These are phyloP conservation scores for Coprinopsis sp. DNA, from an alignment of 768 basidiomycete genomes.

Conservation along the genomic window DNA sequence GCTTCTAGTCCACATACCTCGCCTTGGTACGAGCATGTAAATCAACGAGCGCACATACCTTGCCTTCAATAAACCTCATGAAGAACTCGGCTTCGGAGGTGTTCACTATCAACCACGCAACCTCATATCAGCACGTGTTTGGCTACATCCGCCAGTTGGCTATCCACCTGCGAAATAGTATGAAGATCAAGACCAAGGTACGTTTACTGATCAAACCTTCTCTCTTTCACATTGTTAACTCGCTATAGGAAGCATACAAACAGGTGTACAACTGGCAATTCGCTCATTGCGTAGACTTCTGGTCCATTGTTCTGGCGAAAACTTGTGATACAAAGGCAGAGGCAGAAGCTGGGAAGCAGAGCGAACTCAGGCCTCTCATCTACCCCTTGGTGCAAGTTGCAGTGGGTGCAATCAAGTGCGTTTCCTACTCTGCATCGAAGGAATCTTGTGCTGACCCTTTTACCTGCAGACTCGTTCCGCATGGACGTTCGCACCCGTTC, in stretches of 20 bases:
- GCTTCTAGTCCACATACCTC: constrained; percentile 75
- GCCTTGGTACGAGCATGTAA: constrained; percentile 81
- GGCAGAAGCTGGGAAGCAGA: constrained; percentile 51
- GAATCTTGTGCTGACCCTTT: background rate
- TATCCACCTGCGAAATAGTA: constrained; percentile 85
- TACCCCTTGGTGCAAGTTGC: constrained; percentile 96
- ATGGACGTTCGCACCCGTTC: constrained; percentile 88
- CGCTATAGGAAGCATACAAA: constrained; percentile 75
- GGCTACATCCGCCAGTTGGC: constrained; percentile 94
- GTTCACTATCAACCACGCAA: constrained; percentile 70
- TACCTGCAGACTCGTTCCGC: constrained; percentile 73
- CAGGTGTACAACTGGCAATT: constrained; percentile 99
- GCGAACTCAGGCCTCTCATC: constrained; percentile 81
- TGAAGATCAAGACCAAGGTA: constrained; percentile 85
- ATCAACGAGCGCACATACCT: constrained; percentile 77
- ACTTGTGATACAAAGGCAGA: constrained; percentile 66
- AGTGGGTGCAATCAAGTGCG: constrained; percentile 88
- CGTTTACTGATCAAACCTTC: constrained; percentile 12
- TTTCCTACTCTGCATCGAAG: constrained; percentile 11
- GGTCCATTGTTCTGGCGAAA: constrained; percentile 82
- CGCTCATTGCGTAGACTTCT: constrained; percentile 93
- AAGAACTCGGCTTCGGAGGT: constrained; percentile 96
- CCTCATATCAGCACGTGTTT: constrained; percentile 91
- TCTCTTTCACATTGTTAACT: background rate
- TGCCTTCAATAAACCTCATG: constrained; percentile 93